A percentile compares a stretch with the other conserved stretches of the same genome.
Conservation (phyloP, 2,329 filamentous ascomycete species). For the Periconia digitata region DNA sequence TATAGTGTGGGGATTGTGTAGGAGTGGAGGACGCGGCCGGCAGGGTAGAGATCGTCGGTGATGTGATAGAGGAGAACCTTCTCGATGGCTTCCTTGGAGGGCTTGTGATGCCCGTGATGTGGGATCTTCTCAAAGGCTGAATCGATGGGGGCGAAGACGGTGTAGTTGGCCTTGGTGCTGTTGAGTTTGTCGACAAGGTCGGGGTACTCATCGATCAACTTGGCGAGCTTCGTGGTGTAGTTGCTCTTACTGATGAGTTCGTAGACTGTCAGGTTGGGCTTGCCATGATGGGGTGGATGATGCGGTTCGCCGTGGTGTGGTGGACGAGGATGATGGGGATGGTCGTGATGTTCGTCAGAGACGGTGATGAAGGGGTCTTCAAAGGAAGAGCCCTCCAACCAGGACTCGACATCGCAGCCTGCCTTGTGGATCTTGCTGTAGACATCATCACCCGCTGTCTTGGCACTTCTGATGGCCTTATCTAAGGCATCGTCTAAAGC, state of each 20-base stretch:
- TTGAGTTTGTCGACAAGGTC: slow-evolving; percentile 75
- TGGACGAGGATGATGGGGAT: slow-evolving; percentile 35
- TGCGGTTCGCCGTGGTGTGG: slow-evolving; percentile 42
- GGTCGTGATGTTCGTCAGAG: slow-evolving; percentile 33
- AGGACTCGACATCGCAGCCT: slow-evolving; percentile 51
- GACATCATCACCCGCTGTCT: slow-evolving; percentile 29
- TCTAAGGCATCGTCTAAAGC: slow-evolving; percentile 49
- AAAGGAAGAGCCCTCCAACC: slow-evolving; percentile 45
- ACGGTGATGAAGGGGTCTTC: slow-evolving; percentile 39
- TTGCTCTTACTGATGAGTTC: slow-evolving; percentile 75
- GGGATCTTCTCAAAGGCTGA: slow-evolving; percentile 71
- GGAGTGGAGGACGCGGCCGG: slow-evolving; percentile 64
- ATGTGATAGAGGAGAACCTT: slow-evolving; percentile 75
- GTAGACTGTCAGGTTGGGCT: slow-evolving; percentile 73
- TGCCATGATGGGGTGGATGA: slow-evolving; percentile 43
- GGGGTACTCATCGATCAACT: slow-evolving; percentile 71
- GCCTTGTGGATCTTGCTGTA: slow-evolving; percentile 47
- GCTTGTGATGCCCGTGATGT: slow-evolving; percentile 56
- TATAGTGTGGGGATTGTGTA: slow-evolving; percentile 74
- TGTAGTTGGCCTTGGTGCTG: slow-evolving; percentile 63
- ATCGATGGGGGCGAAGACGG: slow-evolving; percentile 79
- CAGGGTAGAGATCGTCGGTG: slow-evolving; percentile 66
- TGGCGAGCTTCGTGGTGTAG: slow-evolving; percentile 74
- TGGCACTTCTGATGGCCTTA: slow-evolving; percentile 41
- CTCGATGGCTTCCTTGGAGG: slow-evolving; percentile 70